phyloP scores from a whole-genome alignment of 495 filamentous ascomycete species.

The Durotheca rogersii region DNA sequence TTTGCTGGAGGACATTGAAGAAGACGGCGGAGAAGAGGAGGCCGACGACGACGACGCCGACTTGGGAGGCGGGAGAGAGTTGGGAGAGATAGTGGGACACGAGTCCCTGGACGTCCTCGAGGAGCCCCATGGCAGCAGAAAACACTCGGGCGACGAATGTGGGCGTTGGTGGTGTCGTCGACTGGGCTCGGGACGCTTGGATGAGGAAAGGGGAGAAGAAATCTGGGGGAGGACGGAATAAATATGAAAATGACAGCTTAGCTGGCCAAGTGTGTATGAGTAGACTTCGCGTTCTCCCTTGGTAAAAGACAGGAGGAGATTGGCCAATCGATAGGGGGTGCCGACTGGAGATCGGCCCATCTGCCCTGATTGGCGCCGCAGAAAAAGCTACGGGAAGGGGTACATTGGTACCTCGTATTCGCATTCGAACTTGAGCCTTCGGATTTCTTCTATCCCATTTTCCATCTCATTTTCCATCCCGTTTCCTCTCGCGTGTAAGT shows the following conservation, averaged over 20 bases:
- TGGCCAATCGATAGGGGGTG: constrained; percentile 33
- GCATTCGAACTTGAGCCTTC: constrained; percentile 9
- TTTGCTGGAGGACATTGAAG: constrained; percentile 66
- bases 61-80: constrained; percentile 48
- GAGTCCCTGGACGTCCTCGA: constrained; percentile 49
- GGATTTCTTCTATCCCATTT: no score
- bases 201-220: constrained; percentile 2
- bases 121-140: constrained; percentile 48
- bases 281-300: no score
- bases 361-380: background rate
- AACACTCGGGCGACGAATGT: constrained; percentile 3
- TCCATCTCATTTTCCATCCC: no score
- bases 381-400: background rate
- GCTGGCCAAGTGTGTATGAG: no score
- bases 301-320: constrained; percentile 30
- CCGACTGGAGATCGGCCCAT: constrained; percentile 6
- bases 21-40: constrained; percentile 58
- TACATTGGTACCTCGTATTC: constrained; percentile 32
- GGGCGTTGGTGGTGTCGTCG: constrained; percentile 9
- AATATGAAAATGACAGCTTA: no score
- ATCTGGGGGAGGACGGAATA: constrained; percentile 21
- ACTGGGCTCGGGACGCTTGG: no score
- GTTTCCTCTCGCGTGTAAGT: no score
- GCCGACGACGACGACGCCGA: constrained; percentile 43
- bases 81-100: constrained; percentile 44